Evolutionary conservation across 2,329 filamentous ascomycete species (phyloP), one percentile per base, ranked within the genome.

Genomic region (Mariannaea elegans): DNA sequence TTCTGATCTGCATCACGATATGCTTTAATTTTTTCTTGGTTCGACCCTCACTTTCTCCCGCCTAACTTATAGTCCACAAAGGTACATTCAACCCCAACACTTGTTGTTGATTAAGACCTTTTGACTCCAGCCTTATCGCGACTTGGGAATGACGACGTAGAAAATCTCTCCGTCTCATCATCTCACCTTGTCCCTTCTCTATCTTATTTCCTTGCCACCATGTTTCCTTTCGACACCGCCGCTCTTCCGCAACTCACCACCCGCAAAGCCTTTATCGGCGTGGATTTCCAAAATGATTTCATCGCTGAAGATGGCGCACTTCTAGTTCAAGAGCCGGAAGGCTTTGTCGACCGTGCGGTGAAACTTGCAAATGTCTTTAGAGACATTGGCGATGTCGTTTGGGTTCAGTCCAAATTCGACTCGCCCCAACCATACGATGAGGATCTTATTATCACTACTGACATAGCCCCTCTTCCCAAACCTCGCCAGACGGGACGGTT

Each of bases 251-350:
- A 83, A 47, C 76, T 90, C 51, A 79, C 77, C 27, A 86, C 86
- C 8, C 82, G 87, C 50, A 86, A 85, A 77, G 94, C 92, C 1
- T 82, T 99, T 41, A 81, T 98, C 18, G 80, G 96, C 16, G 83
- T 97, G 64, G 94, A 97, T 71, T 86, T 97, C 32, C 95, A 98
- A 72, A 93, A 96, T 69, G 94, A 97, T 74, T 97, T 98, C 71
- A 79, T 96, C 58, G 82, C 87, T 7, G 78, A 85, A 2, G 82
- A 87, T 49, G 90, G 91, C 54, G 85, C 87, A 23, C 77, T 97
- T 18, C 84, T 87, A 12, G 86, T 94, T 49, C 80, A 80, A 32
- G 83, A 86, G 41, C 87, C 88, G 3, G 76, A 84, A 4, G 85
- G 86, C 9, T 92, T 94, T 62, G 75, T 95, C 42, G 82, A 89